phyloP scores from a whole-genome alignment of 2,329 filamentous ascomycete species.

The Calonectria henricotiae region DNA sequence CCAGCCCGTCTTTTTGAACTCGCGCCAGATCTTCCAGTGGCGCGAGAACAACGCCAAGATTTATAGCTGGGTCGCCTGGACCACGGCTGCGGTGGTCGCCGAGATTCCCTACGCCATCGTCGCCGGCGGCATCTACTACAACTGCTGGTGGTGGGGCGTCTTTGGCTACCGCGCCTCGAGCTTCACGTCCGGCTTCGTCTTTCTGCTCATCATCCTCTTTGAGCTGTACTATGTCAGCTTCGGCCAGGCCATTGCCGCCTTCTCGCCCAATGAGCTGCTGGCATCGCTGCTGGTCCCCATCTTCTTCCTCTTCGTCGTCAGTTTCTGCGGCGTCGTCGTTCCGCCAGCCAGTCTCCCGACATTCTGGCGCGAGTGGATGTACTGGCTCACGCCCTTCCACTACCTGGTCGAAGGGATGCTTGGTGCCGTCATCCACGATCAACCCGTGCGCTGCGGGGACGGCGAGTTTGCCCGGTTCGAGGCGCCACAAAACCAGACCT shows the following conservation, averaged over 20 bases:
- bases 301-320: slow-evolving; percentile 80
- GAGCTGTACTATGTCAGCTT: slow-evolving; percentile 78
- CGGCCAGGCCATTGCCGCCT: slow-evolving; percentile 78
- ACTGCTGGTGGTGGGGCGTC: slow-evolving; percentile 72
- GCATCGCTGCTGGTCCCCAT: slow-evolving; percentile 78
- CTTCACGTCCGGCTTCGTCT: slow-evolving; percentile 75
- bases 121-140: slow-evolving; percentile 68
- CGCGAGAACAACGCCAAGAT: slow-evolving; percentile 86
- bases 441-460: slow-evolving; percentile 70
- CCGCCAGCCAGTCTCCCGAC: slow-evolving; percentile 71
- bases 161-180: slow-evolving; percentile 67
- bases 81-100: slow-evolving; percentile 75
- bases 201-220: slow-evolving; percentile 77
- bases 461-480: slow-evolving; percentile 75
- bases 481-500: slow-evolving; percentile 73
- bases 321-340: slow-evolving; percentile 81
- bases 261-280: slow-evolving; percentile 77
- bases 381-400: slow-evolving; percentile 78
- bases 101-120: slow-evolving; percentile 81
- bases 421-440: slow-evolving; percentile 68
- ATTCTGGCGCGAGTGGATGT: slow-evolving; percentile 79
- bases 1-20: slow-evolving; percentile 79
- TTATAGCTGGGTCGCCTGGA: slow-evolving; percentile 83
- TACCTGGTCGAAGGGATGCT: slow-evolving; percentile 78
- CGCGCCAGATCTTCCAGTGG: slow-evolving; percentile 78